A percentile compares a stretch with the other conserved stretches of the same genome.
phyloP scores from a whole-genome alignment of 2,329 filamentous ascomycete genomes.

The Fusarium sp. region DNA sequence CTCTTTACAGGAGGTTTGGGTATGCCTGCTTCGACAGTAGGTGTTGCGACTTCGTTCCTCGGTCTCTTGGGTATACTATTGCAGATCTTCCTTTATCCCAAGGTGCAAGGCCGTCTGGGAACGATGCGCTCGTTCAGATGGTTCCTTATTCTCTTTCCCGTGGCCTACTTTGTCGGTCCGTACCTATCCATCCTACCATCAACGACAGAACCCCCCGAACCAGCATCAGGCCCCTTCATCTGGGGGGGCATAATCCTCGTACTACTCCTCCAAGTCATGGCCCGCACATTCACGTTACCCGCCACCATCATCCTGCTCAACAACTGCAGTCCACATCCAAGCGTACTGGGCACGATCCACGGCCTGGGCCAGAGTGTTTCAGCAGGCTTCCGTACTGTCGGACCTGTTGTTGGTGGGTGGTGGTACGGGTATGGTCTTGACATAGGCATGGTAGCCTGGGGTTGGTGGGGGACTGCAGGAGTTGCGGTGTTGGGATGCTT shows the following conservation, averaged over 20 bases:
- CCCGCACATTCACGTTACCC: conserved; percentile 75
- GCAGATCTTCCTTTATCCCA: conserved; percentile 76
- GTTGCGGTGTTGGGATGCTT: conserved; percentile 68
- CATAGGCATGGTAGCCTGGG: conserved; percentile 58
- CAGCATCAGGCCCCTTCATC: conserved; percentile 28
- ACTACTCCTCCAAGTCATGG: conserved; percentile 76
- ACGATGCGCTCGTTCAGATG: conserved; percentile 74
- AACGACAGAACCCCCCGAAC: conserved; percentile 17
- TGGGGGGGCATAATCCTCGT: conserved; percentile 56
- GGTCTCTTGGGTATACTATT: conserved; percentile 76
- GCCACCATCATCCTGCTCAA: conserved; percentile 71
- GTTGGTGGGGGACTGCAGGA: conserved; percentile 61
- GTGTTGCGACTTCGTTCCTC: conserved; percentile 76
- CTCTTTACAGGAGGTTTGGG: conserved; percentile 75
- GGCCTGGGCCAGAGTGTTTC: conserved; percentile 65
- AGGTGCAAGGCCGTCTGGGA: conserved; percentile 72
- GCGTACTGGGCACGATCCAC: conserved; percentile 68
- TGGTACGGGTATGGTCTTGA: conserved; percentile 62
- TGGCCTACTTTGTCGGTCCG: conserved; percentile 76
- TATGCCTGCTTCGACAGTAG: conserved; percentile 74
- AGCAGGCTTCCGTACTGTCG: conserved; percentile 62
- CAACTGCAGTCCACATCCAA: conserved; percentile 70
- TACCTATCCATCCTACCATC: conserved; percentile 67
- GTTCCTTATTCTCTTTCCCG: conserved; percentile 74
- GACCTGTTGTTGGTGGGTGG: conserved; percentile 62